Base-by-base conservation (phyloP, 495 filamentous ascomycete genomes). In the Penicillium arizonense region DNA sequence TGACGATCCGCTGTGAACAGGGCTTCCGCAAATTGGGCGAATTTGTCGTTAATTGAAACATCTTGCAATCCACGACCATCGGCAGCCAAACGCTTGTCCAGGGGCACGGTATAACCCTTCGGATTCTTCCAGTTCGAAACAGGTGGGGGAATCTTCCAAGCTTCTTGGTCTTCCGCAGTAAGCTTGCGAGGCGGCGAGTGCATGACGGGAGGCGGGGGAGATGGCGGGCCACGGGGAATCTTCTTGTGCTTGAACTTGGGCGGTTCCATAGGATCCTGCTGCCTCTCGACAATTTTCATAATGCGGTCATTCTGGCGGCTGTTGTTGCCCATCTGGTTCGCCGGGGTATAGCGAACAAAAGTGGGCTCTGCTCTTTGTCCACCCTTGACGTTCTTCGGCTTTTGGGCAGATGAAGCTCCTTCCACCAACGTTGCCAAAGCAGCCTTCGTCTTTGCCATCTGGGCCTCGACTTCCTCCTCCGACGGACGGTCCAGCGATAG, bases 61-160 rank as follows among this genome's bases (percentile, higher is more conserved):
- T 99, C 94, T 67, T 96, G 89, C 58, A 97, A 72, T 7, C 90
- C 90, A 61, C 95, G 83, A 2, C 94, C 94, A 72, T 97, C 92
- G 2, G 94, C 91, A n/a, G 94, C 94, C 56, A 99, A 73, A 66
- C 94, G 88, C 76, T 97, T 99, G 64, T 97, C 95, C 20, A 99
- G 73, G 3, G 94, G 91, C 3, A 99, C 90, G 0, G 94, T 99
- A 61, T 96, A 99, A 63, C 94, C 94, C 73, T 96, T 97, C 0
- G 93, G 89, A 62, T 99, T 99, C 82, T 99, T 99, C 94, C 94
- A 99, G 67, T 97, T 96, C 13, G 89, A 95, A 3, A 99, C 87
- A 0, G 95, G 87, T 0, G 94, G 93, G 1, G 94, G 91, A 32
- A 98, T 96, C 54, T 85, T 90, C 94, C 94, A 98, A 12, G 87